Percentiles rank a stretch among this genome's conserved stretches.
phyloP scores from a whole-genome alignment of 805 yeast species.

The Hanseniaspora valbyensis region DNA sequence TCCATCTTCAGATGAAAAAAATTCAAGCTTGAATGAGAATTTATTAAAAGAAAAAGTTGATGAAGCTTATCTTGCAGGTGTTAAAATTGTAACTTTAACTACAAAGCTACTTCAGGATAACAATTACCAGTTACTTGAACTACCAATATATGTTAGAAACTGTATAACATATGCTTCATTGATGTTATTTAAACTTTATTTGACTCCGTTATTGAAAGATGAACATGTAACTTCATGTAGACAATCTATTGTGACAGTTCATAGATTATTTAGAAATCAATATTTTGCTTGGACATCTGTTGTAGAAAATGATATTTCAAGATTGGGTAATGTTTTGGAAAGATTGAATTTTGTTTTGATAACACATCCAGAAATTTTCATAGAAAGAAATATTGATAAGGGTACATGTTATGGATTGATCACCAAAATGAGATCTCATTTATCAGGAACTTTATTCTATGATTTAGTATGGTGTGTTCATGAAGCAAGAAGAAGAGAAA shows the following conservation, averaged over 20 bases:
- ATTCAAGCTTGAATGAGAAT: constrained; percentile 34
- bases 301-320: constrained; percentile 77
- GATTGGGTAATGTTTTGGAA: constrained; percentile 85
- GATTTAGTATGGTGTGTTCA: constrained; percentile 91
- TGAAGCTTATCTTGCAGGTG: constrained; percentile 68
- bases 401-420: constrained; percentile 42
- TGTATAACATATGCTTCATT: constrained; percentile 74
- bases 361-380: constrained; percentile 75
- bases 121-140: constrained; percentile 51
- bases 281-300: constrained; percentile 77
- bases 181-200: constrained; percentile 66
- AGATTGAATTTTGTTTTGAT: constrained; percentile 76
- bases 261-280: constrained; percentile 75
- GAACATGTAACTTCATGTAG: constrained; percentile 76
- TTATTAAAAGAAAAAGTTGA: constrained; percentile 56
- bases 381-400: constrained; percentile 38
- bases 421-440: constrained; percentile 79
- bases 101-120: constrained; percentile 58
- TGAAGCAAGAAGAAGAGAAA: constrained; percentile 71
- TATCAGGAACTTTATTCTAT: constrained; percentile 81
- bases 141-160: constrained; percentile 79
- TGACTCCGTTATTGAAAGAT: constrained; percentile 57
- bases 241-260: constrained; percentile 87
- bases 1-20: constrained; percentile 81
- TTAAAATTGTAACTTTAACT: constrained; percentile 67